Evolutionary conservation across 305 asterid species (phyloP).

Genomic region (Plantago lanceolata): DNA sequence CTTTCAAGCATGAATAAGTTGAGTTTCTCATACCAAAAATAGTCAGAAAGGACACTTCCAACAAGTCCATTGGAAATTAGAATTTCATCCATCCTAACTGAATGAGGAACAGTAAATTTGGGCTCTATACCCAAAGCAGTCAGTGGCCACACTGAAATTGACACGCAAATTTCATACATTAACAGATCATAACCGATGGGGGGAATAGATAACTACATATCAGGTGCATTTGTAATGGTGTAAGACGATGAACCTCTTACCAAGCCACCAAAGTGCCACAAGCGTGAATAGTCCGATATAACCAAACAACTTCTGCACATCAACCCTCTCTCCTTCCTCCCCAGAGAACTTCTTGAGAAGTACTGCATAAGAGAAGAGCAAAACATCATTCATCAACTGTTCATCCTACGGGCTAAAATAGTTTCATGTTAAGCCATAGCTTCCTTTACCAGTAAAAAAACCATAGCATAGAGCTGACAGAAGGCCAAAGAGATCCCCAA

Average conservation of each 20-base stretch:
- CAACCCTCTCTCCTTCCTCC: constrained; percentile 87
- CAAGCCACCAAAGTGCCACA: constrained; percentile 98
- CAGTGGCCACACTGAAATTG: constrained; percentile 88
- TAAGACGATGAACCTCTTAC: constrained; percentile 37
- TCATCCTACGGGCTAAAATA: constrained; percentile 11
- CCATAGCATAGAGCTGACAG: constrained; percentile 83
- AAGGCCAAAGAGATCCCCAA: constrained; percentile 93
- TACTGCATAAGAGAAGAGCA: constrained; percentile 42
- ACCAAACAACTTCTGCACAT: constrained; percentile 91
- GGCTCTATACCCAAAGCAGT: constrained; percentile 97
- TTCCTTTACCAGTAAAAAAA: constrained; percentile 72
- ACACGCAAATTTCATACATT: constrained; percentile 12
- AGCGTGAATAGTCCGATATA: constrained; percentile 86
- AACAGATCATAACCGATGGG: background rate
- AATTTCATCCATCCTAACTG: constrained; percentile 88
- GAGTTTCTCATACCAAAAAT: constrained; percentile 61
- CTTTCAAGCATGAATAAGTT: background rate
- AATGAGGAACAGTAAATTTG: constrained; percentile 85
- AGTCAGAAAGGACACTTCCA: constrained; percentile 95
- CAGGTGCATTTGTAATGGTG: no score
- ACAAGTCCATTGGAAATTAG: constrained; percentile 86
- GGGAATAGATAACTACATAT: background rate
- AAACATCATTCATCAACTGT: constrained; percentile 18
- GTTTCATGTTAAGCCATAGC: constrained; percentile 13
- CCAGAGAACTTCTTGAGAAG: constrained; percentile 98